Evolutionary conservation across 2,329 filamentous ascomycete genomes (phyloP), one percentile per base, ranked within the genome.

Genomic region (Fusarium subglutinans): DNA sequence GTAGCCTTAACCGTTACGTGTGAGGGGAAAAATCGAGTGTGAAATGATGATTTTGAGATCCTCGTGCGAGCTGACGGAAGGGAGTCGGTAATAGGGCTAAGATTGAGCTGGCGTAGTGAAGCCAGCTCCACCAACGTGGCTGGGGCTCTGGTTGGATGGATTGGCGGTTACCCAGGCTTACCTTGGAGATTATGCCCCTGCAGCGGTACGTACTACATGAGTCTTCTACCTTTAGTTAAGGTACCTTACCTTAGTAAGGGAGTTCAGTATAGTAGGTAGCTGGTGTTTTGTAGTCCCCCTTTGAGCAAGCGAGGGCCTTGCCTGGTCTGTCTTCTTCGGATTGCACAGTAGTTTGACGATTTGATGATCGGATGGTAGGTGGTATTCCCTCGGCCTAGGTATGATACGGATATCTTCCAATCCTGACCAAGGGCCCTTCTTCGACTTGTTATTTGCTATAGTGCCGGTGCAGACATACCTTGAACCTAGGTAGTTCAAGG

Each of bases 71-170:
- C 74, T 78, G 75, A 76, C 67, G 72, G 70, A 69, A 68, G 69
- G 69, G 72, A 76, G 63, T 76, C 70, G 74, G 76, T 64, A 78
- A 72, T 78, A 78, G 76, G 77, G 77, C 76, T 78, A 78, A 57
- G 70, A 72, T 74, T 77, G 69, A 76, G 72, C 72, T 76, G 76
- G 75, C 72, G 70, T 74, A 66, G 51, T 70, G 59, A 72, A 51
- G 45, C 55, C 57, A 75, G 72, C 76, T 77, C 76, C 76, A 78
- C 76, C 65, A 74, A 72, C 73, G 45, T 72, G 66, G 71, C 74
- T 69, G 69, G 76, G 76, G 72, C 69, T 66, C 62, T 67, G 67
- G 70, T 75, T 74, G 74, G 72, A 76, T 77, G 72, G 63, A 65
- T 50, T 64, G 66, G 41, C 64, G 40, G 67, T 59, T 74, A 65